Evolutionary conservation across 1,284 basidiomycete genomes (phyloP).

Genomic region (Boletellus deceptivus): DNA sequence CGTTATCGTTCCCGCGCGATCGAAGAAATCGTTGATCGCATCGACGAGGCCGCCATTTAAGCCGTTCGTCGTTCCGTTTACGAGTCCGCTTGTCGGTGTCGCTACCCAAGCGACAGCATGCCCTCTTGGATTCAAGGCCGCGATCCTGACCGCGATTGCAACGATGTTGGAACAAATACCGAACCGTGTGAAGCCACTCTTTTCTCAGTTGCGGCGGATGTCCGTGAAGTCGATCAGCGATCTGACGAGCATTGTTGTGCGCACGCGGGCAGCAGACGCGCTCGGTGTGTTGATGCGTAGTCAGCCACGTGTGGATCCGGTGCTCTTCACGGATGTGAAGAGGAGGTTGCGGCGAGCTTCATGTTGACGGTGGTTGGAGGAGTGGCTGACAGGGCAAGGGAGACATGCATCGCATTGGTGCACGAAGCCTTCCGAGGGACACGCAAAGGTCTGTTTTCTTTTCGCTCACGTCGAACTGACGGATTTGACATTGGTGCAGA

Average conservation of each 20-base stretch:
- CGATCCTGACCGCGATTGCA: constrained; percentile 80
- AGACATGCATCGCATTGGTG: no score
- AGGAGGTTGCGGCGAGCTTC: constrained; percentile 57
- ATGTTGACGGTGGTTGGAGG: constrained; percentile 50
- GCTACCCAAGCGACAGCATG: constrained; percentile 86
- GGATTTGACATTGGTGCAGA: constrained; percentile 43
- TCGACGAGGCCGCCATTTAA: constrained; percentile 91
- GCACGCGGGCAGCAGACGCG: constrained; percentile 79
- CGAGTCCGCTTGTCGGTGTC: constrained; percentile 93
- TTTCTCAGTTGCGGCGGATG: constrained; percentile 71
- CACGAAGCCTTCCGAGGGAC: constrained; percentile 55
- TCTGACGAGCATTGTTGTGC: constrained; percentile 73
- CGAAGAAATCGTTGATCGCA: constrained; percentile 60
- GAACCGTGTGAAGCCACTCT: no score
- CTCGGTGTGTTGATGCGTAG: constrained; percentile 92
- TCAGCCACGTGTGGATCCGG: constrained; percentile 67
- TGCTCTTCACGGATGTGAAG: constrained; percentile 77
- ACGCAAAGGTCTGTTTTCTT: constrained; percentile 45
- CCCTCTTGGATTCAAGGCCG: constrained; percentile 88
- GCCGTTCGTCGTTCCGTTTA: constrained; percentile 94
- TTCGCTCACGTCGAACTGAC: no score
- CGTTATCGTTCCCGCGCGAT: neutral
- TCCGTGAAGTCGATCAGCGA: constrained; percentile 95
- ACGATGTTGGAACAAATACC: constrained; percentile 29
- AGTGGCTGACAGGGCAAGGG: constrained; percentile 66